Percentiles rank a stretch among this genome's conserved stretches.
phyloP scores from a whole-genome alignment of 306 rosid species.

The Acacia confusa region DNA sequence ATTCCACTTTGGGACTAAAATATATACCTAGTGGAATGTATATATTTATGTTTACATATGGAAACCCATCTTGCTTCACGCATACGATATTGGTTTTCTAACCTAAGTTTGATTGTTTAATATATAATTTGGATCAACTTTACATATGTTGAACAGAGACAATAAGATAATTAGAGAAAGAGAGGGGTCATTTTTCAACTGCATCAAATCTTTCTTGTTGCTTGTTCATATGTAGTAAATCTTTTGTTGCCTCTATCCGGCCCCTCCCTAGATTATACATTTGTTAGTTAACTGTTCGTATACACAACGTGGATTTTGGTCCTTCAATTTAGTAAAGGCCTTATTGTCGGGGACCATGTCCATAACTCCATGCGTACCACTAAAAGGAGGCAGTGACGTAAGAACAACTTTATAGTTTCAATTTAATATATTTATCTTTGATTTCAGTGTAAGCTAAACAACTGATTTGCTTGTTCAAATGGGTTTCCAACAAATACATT shows the following conservation, averaged over 20 bases:
- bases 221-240: slow-evolving; percentile 23
- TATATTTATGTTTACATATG: neutral
- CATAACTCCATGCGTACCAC: neutral
- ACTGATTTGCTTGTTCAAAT: slow-evolving; percentile 56
- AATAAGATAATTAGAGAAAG: slow-evolving; percentile 30
- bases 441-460: slow-evolving; percentile 61
- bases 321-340: slow-evolving; percentile 29
- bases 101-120: slow-evolving; percentile 46
- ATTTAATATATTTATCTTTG: slow-evolving; percentile 30
- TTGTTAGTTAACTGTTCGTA: slow-evolving; percentile 47
- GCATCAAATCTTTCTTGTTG: slow-evolving; percentile 31
- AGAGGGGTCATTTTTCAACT: slow-evolving; percentile 17
- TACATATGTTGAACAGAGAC: slow-evolving; percentile 24
- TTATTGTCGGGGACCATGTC: slow-evolving; percentile 46
- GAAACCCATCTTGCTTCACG: slow-evolving; percentile 35
- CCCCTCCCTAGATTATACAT: slow-evolving; percentile 23
- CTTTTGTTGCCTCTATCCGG: slow-evolving; percentile 24
- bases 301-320: slow-evolving; percentile 36
- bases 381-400: slow-evolving; percentile 44
- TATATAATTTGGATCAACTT: slow-evolving; percentile 22
- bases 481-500: slow-evolving; percentile 62
- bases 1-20: neutral
- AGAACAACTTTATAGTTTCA: slow-evolving; percentile 36
- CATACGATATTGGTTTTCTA: slow-evolving; percentile 43
- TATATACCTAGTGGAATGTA: neutral